Conservation (phyloP, 352 stramenopile species). For the Thraustotheca clavata region DNA sequence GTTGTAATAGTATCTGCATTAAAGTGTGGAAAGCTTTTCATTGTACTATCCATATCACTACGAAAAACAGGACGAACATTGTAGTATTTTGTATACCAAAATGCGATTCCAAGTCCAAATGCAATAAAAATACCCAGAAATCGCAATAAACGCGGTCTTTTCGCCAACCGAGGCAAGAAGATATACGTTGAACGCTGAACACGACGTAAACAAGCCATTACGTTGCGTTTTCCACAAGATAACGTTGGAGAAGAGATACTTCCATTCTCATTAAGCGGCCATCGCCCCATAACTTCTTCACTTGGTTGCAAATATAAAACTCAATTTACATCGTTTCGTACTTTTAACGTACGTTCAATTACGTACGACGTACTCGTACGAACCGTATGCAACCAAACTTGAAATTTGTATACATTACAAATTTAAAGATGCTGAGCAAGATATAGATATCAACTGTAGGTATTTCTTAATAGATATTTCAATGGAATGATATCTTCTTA, state of each 20-base stretch:
- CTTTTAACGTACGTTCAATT: too few relatives aligned
- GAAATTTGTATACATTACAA: too few relatives aligned
- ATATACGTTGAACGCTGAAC: not conserved
- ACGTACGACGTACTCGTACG: too few relatives aligned
- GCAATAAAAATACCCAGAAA: not conserved
- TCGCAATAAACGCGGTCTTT: not conserved
- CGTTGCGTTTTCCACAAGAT: not conserved
- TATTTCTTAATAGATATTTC: too few relatives aligned
- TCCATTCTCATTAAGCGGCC: not conserved
- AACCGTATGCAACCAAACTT: too few relatives aligned
- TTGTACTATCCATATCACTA: slow-evolving; percentile 13
- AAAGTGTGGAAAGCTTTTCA: not conserved
- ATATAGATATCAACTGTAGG: too few relatives aligned
- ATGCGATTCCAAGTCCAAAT: not conserved
- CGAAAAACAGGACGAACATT: not conserved
- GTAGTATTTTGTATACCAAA: slow-evolving; percentile 5
- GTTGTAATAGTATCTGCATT: slow-evolving; percentile 26
- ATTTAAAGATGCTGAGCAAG: too few relatives aligned
- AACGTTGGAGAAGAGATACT: not conserved
- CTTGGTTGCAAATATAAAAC: too few relatives aligned
- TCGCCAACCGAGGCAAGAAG: not conserved
- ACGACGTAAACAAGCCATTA: not conserved
- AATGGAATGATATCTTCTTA: too few relatives aligned
- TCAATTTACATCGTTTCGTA: too few relatives aligned
- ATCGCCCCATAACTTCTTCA: not conserved